Evolutionary conservation across 495 filamentous ascomycete species (phyloP).

Genomic region (Lasiosphaeria ovina): DNA sequence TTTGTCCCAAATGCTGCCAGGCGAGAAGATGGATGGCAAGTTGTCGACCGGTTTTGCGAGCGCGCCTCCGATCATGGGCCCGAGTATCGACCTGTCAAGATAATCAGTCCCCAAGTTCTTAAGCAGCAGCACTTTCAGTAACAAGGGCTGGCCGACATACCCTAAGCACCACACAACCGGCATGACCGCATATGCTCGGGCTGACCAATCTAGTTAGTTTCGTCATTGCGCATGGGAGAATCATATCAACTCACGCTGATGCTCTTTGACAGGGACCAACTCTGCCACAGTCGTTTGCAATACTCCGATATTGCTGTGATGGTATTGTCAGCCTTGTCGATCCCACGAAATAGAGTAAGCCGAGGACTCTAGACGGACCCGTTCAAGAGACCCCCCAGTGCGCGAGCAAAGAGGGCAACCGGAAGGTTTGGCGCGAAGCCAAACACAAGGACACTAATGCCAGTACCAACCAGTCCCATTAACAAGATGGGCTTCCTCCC

Average conservation of each 20-base stretch:
- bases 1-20: slow-evolving; percentile 72
- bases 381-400: slow-evolving; percentile 87
- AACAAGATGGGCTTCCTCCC: slow-evolving; percentile 92
- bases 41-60: slow-evolving; percentile 81
- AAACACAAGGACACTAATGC: slow-evolving; percentile 89
- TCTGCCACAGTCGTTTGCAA: slow-evolving; percentile 94
- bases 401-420: slow-evolving; percentile 81
- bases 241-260: slow-evolving; percentile 64
- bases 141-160: slow-evolving; percentile 40
- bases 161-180: slow-evolving; percentile 96
- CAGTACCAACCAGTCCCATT: slow-evolving; percentile 82
- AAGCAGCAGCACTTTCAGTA: neutral
- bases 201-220: slow-evolving; percentile 43
- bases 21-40: slow-evolving; percentile 73
- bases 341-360: neutral
- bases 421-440: slow-evolving; percentile 85
- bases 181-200: slow-evolving; percentile 94
- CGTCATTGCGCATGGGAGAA: slow-evolving; percentile 6
- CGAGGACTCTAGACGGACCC: slow-evolving; percentile 57
- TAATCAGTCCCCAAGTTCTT: slow-evolving; percentile 14
- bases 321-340: slow-evolving; percentile 32
- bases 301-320: slow-evolving; percentile 76
- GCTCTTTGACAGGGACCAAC: slow-evolving; percentile 83
- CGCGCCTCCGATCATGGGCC: slow-evolving; percentile 84
- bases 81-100: slow-evolving; percentile 64